These are phyloP conservation scores for Dactylellina drechsleri DNA, from an alignment of 2,329 filamentous ascomycete genomes.

Conservation along the genomic window DNA sequence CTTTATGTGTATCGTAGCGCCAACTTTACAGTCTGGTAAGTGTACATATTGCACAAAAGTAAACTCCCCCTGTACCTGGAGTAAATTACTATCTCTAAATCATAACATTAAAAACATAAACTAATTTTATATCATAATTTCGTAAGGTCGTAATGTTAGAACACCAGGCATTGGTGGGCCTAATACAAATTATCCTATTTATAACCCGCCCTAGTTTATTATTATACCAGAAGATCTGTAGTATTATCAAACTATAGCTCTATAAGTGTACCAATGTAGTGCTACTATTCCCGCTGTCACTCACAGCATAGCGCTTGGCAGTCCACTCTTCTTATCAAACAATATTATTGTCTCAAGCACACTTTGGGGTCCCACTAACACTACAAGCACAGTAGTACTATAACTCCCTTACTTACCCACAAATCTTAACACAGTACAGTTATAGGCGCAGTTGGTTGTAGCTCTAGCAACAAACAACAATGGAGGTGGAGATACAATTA, in stretches of 20 bases:
- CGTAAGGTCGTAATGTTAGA: background rate
- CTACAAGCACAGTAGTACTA: background rate
- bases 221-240: no score
- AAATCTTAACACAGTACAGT: background rate
- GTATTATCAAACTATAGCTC: background rate
- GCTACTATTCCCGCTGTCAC: background rate
- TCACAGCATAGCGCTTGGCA: background rate
- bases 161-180: background rate
- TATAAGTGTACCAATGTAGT: background rate
- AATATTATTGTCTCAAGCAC: background rate
- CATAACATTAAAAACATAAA: no score
- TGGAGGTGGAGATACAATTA: no score
- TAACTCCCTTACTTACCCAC: no score
- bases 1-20: no score
- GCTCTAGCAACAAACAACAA: background rate
- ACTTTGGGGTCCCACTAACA: background rate
- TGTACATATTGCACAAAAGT: no score
- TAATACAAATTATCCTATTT: no score
- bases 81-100: no score
- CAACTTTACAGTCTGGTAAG: no score
- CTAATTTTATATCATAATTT: no score
- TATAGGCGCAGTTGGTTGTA: background rate
- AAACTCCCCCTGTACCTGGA: no score
- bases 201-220: no score
- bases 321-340: background rate